A percentile compares a stretch with the other conserved stretches of the same genome.
phyloP scores from a whole-genome alignment of 768 basidiomycete species.

The Russula emetica region DNA sequence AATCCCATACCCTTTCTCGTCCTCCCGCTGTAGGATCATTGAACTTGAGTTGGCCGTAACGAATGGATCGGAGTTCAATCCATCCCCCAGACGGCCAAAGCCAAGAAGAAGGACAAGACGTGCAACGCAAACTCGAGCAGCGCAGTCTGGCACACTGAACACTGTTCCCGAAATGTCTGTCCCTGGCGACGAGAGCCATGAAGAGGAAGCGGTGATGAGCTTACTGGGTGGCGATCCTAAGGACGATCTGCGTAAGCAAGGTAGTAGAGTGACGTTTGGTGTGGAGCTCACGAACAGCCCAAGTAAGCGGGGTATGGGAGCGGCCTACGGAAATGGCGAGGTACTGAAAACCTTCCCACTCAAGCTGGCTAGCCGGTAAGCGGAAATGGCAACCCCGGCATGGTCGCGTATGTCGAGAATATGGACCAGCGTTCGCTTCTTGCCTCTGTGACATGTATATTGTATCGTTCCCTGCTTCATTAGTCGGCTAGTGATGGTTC shows the following conservation, averaged over 20 bases:
- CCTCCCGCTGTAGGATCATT: constrained; percentile 53
- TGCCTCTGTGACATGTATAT: background rate
- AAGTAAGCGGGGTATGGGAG: constrained; percentile 10
- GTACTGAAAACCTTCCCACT: constrained; percentile 33
- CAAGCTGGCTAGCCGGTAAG: constrained; percentile 39
- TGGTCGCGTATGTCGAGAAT: background rate
- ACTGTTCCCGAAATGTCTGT: constrained; percentile 14
- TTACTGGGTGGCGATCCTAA: constrained; percentile 20
- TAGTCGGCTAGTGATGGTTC: background rate
- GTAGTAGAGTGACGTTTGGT: constrained; percentile 21
- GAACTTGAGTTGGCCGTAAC: constrained; percentile 78
- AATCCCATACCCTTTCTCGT: constrained; percentile 32
- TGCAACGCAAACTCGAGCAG: constrained; percentile 6
- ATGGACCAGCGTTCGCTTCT: background rate
- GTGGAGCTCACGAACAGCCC: constrained; percentile 28
- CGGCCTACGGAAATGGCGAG: constrained; percentile 14
- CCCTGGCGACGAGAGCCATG: constrained; percentile 28
- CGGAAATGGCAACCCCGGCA: background rate
- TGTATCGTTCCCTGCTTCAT: background rate
- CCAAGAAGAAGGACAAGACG: constrained; percentile 34
- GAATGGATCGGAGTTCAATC: constrained; percentile 54
- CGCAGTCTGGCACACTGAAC: constrained; percentile 23
- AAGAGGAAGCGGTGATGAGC: constrained; percentile 27
- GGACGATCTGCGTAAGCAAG: constrained; percentile 22
- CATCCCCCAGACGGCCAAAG: constrained; percentile 50